Evolutionary conservation across 1,284 basidiomycete genomes (phyloP).

Genomic region (Rugosomyces carneus): DNA sequence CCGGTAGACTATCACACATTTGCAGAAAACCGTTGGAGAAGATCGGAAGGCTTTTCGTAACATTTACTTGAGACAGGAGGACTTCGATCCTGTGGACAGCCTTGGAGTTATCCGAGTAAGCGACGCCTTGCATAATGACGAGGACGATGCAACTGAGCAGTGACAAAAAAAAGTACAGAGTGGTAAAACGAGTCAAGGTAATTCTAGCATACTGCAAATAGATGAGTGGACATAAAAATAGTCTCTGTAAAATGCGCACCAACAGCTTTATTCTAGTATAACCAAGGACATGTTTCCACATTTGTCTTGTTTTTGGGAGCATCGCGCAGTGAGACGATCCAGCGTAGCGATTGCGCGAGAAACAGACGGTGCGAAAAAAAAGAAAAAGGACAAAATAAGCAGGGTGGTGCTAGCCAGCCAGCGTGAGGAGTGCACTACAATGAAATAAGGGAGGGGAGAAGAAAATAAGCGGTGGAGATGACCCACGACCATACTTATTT

Average conservation of each 20-base stretch:
- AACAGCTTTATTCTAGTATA: slow-evolving; percentile 23
- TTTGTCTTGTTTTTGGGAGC: slow-evolving; percentile 10
- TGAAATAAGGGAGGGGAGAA: slow-evolving; percentile 3
- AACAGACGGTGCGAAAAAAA: slow-evolving; percentile 1
- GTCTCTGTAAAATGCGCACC: slow-evolving; percentile 16
- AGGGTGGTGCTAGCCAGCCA: slow-evolving; percentile 15
- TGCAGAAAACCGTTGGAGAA: slow-evolving; percentile 21
- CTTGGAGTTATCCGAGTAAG: slow-evolving; percentile 27
- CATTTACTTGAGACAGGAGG: slow-evolving; percentile 19
- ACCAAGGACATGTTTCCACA: slow-evolving; percentile 19
- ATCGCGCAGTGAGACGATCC: slow-evolving; percentile 11
- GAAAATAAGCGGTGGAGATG: not conserved
- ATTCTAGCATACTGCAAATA: slow-evolving; percentile 34
- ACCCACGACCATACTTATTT: not conserved
- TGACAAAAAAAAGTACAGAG: slow-evolving; percentile 37
- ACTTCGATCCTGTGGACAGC: slow-evolving; percentile 25
- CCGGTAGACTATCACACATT: slow-evolving; percentile 23
- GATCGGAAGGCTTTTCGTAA: slow-evolving; percentile 21
- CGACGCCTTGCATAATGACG: slow-evolving; percentile 28
- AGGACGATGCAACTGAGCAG: slow-evolving; percentile 32
- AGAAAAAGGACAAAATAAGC: slow-evolving; percentile 1
- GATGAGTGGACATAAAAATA: not conserved
- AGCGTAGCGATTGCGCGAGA: slow-evolving; percentile 8
- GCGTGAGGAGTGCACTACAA: slow-evolving; percentile 11
- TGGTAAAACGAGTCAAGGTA: slow-evolving; percentile 37